Conservation (phyloP, 306 rosid genomes). For the Sicyos edulis region DNA sequence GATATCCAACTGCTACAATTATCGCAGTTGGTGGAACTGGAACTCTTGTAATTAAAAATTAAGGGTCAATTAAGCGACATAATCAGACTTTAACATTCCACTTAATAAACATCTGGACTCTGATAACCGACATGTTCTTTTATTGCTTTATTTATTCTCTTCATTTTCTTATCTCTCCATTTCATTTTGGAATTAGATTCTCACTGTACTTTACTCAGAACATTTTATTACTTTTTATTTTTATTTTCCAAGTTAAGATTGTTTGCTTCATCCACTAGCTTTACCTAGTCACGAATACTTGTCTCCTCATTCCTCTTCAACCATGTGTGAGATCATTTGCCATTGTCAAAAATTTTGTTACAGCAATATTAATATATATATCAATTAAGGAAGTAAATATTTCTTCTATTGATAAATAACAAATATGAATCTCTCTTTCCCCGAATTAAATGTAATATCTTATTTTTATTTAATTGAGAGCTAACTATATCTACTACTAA, state of each 20-base stretch:
- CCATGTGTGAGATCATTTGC: too few relatives aligned
- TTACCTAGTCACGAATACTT: too few relatives aligned
- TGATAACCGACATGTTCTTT: not conserved
- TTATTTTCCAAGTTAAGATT: not conserved
- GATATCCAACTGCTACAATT: not conserved
- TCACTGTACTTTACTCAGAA: constrained; percentile 1
- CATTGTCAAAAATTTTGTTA: too few relatives aligned
- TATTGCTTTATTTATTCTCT: constrained; percentile 1
- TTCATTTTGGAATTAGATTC: constrained; percentile 8
- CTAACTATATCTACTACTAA: too few relatives aligned
- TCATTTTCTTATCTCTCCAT: not conserved
- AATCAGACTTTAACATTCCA: constrained; percentile 6
- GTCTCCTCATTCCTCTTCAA: too few relatives aligned
- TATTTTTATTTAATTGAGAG: too few relatives aligned
- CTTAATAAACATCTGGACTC: not conserved
- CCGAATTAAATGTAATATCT: too few relatives aligned
- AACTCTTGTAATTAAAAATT: not conserved
- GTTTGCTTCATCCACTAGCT: not conserved
- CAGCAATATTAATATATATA: too few relatives aligned
- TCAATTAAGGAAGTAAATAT: too few relatives aligned
- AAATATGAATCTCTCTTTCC: not conserved
- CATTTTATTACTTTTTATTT: not conserved
- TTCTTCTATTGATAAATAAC: too few relatives aligned
- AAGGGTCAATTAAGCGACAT: not conserved
- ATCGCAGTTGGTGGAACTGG: not conserved